Percentiles rank a stretch among this genome's conserved stretches.
Conservation (phyloP, 2,329 filamentous ascomycete genomes). For the Ilyonectria destructans region DNA sequence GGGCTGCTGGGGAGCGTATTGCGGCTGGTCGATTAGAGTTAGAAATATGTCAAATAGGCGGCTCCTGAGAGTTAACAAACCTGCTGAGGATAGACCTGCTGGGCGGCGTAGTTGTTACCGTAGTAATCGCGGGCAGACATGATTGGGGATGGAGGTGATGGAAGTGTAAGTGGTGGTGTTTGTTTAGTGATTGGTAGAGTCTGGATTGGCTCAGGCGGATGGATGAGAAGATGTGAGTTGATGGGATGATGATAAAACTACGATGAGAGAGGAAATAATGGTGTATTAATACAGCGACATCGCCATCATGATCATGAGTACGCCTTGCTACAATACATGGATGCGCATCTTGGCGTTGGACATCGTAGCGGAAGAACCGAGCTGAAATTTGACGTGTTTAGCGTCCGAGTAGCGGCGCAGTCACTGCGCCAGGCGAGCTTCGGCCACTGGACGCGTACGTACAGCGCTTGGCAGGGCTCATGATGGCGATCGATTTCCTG, state of each 20-base stretch:
- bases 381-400: too few species aligned
- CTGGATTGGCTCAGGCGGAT: not conserved
- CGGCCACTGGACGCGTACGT: not conserved
- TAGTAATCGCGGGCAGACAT: conserved; percentile 1
- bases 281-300: too few species aligned
- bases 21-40: not conserved
- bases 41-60: not conserved
- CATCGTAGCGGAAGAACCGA: too few species aligned
- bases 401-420: too few species aligned
- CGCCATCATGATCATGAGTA: too few species aligned
- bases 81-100: not conserved
- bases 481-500: not conserved
- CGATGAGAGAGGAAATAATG: too few species aligned
- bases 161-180: not conserved
- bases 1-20: not conserved
- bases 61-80: not conserved
- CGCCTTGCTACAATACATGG: too few species aligned
- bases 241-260: not conserved
- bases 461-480: not conserved
- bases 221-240: not conserved
- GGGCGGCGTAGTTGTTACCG: conserved; percentile 1
- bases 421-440: too few species aligned
- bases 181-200: not conserved
- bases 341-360: too few species aligned
- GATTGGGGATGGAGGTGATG: not conserved